Base-by-base conservation (phyloP, 2,329 filamentous ascomycete species). In the Clonostachys rosea region DNA sequence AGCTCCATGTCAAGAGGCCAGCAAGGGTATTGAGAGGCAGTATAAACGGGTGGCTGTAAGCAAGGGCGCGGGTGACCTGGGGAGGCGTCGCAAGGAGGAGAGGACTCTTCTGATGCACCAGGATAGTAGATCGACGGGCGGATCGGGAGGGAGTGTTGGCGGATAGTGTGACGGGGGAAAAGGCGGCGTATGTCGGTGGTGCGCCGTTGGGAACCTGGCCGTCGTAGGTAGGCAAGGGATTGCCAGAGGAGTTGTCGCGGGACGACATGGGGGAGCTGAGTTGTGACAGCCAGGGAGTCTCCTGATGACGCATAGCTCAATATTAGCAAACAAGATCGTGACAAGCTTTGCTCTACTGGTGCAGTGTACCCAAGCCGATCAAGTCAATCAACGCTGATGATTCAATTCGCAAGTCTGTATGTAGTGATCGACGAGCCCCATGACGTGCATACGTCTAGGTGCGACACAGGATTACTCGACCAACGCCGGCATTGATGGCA, bases 31-130 rank as follows among this genome's bases (percentile, higher is more conserved):
- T 97, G 48, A 97, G 73, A 6, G 91, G 91, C 8, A 96, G 74
- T 8, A 99, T 75, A 63, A 96, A 97, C 0, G 94, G 91, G 63
- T 99, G 92, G 53, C 91, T 96, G 65, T 97, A 96, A 53, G 92
- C 92, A 50, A 99, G 78, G 13, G 92, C 91, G 56, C 94, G 83
- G 3, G 94, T 99, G 63, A 99, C 86, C 62, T 96, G 89, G 2
- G 94, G 94, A 40, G 94, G 94, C 10, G 94, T 99, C 14, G 92
- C 91, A 50, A 95, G 85, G 16, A 99, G 78, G 42, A 99, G 71
- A 11, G 94, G 94, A 14, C 90, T 96, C 70, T 97, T 99, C 66
- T 96, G 92, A 67, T 97, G 91, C 17, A 99, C 91, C 56, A 97
- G 83, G 56, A 99, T 91, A 48, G 90, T 95, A 16, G 90, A 95